phyloP scores from a whole-genome alignment of 2,329 filamentous ascomycete species.

The Pyrenophora tritici-repentis region DNA sequence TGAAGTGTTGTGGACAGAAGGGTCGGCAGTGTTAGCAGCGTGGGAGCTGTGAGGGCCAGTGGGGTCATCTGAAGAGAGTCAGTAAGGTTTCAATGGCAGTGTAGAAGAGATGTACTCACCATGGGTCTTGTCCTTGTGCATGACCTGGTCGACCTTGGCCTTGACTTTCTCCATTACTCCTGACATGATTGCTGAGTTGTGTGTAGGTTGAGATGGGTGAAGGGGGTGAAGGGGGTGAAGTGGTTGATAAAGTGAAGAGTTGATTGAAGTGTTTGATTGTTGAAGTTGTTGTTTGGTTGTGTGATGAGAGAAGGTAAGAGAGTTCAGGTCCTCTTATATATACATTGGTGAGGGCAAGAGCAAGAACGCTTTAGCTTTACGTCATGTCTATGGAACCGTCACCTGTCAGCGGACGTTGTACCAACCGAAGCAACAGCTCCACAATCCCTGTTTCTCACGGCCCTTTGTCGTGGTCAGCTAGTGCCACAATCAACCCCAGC shows the following conservation, averaged over 20 bases:
- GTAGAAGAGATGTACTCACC: conserved; percentile 12
- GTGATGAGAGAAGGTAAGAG: conserved; percentile 12
- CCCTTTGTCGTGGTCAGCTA: conserved; percentile 3
- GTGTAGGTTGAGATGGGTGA: conserved; percentile 7
- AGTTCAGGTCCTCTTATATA: conserved; percentile 23
- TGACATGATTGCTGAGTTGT: conserved; percentile 29
- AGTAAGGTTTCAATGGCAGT: neutral
- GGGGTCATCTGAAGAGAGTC: conserved; percentile 27
- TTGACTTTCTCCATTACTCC: conserved; percentile 45
- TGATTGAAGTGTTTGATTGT: neutral
- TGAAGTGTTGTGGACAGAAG: conserved; percentile 7
- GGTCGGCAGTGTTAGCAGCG: conserved; percentile 31
- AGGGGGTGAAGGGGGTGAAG: neutral
- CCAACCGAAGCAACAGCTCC: conserved; percentile 14
- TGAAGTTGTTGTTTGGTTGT: conserved; percentile 9
- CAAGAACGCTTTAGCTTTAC: conserved; percentile 21
- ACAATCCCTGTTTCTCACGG: conserved; percentile 24
- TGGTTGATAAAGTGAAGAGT: neutral
- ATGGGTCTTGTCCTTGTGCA: conserved; percentile 44
- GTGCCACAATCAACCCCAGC: conserved; percentile 18
- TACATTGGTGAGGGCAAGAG: conserved; percentile 8
- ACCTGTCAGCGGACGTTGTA: conserved; percentile 27
- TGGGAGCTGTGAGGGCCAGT: conserved; percentile 38
- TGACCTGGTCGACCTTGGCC: conserved; percentile 45
- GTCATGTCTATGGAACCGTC: conserved; percentile 25